Percentiles rank a stretch among this genome's conserved stretches.
These are phyloP conservation scores for Erodium maritimum DNA, from an alignment of 345 rosid genomes.

Conservation along the genomic window DNA sequence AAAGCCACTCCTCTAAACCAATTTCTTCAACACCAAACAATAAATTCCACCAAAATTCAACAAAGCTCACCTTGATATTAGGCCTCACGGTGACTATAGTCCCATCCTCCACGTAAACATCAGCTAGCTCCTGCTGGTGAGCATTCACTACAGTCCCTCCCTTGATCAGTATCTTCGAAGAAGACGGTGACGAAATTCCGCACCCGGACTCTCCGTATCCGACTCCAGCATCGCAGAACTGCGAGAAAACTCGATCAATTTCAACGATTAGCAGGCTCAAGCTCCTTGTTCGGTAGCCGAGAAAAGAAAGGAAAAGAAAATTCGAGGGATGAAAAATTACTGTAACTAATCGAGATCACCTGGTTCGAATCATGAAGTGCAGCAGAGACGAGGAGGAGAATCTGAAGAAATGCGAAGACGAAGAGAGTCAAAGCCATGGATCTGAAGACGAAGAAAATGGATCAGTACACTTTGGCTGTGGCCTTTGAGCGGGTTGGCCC, in stretches of 20 bases:
- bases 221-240: constrained; percentile 58
- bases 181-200: constrained; percentile 24
- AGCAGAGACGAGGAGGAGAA: constrained; percentile 4
- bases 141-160: constrained; percentile 94
- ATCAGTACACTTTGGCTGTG: not conserved
- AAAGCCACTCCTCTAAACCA: not conserved
- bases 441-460: not conserved
- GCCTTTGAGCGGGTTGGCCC: not conserved
- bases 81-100: constrained; percentile 56
- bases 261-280: no score
- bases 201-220: constrained; percentile 31
- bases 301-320: not conserved
- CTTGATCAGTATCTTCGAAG: constrained; percentile 59
- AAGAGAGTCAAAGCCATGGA: not conserved
- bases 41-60: not conserved
- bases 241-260: constrained; percentile 1
- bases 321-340: not conserved
- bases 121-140: constrained; percentile 68
- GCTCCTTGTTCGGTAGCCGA: no score
- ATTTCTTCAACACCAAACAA: no score
- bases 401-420: constrained; percentile 1
- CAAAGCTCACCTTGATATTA: constrained; percentile 38
- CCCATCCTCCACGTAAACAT: constrained; percentile 83
- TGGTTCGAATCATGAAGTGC: constrained; percentile 1
- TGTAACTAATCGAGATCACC: not conserved